A percentile compares a stretch with the other conserved stretches of the same genome.
phyloP scores from a whole-genome alignment of 345 rosid genomes.

The Cardamine resedifolia region DNA sequence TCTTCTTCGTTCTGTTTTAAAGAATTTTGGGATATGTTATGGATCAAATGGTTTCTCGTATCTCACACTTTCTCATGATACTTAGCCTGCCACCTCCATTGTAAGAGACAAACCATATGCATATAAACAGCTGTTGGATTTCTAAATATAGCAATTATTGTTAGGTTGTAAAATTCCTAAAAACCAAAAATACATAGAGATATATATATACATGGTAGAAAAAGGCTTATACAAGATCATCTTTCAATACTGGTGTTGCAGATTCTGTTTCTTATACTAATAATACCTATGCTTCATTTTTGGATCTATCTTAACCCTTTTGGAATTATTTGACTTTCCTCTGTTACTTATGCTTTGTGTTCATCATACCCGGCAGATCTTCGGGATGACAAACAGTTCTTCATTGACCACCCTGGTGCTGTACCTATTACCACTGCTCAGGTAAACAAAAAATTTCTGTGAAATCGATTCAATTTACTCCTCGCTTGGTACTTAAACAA shows the following conservation, averaged over 20 bases:
- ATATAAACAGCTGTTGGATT: not conserved
- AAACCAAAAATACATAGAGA: not conserved
- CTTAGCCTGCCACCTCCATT: not conserved
- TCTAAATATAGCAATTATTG: not conserved
- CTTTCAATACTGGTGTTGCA: not conserved
- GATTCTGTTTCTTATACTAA: not conserved
- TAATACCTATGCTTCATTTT: not conserved
- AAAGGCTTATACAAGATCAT: not conserved
- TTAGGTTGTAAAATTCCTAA: not conserved
- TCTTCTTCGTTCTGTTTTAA: not conserved
- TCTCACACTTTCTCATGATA: constrained; percentile 6
- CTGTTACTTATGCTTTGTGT: constrained; percentile 24
- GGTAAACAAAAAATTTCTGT: constrained; percentile 40
- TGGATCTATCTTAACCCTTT: not conserved
- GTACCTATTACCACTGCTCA: constrained; percentile 81
- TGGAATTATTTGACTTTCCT: not conserved
- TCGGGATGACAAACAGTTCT: constrained; percentile 89
- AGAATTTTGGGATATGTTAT: not conserved
- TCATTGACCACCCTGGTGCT: constrained; percentile 90
- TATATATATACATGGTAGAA: not conserved
- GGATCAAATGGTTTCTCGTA: not conserved
- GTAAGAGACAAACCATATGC: not conserved
- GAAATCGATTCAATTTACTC: not conserved
- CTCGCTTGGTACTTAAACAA: not conserved
- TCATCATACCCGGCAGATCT: constrained; percentile 59